Evolutionary conservation across 192 early-diverging fungal species (phyloP).

Genomic region (Coemansia sp.): DNA sequence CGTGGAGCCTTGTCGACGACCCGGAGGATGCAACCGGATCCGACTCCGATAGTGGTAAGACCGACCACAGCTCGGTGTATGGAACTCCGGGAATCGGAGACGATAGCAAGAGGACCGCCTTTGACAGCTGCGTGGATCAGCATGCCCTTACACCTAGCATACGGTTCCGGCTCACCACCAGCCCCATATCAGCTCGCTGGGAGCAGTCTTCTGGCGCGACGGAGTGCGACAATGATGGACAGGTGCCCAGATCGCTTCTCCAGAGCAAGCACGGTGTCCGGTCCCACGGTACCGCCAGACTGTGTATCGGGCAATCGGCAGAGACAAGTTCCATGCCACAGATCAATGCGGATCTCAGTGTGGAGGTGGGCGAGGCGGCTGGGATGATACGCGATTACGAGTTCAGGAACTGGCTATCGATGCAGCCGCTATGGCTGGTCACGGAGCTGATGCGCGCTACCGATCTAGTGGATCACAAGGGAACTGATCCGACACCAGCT

Average conservation of each 20-base stretch:
- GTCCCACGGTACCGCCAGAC: constrained; percentile 16
- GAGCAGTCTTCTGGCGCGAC: constrained; percentile 1
- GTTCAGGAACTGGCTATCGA: constrained; percentile 47
- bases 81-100: not conserved
- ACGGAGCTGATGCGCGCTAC: constrained; percentile 16
- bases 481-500: not conserved
- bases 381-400: constrained; percentile 46
- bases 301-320: constrained; percentile 14
- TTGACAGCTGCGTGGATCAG: not conserved
- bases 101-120: not conserved
- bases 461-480: constrained; percentile 12
- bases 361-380: constrained; percentile 27
- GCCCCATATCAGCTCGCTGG: constrained; percentile 38
- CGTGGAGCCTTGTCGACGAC: constrained; percentile 24
- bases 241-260: constrained; percentile 14
- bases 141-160: constrained; percentile 17
- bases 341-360: constrained; percentile 23
- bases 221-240: not conserved
- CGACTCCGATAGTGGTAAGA: not conserved
- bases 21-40: not conserved
- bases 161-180: constrained; percentile 35
- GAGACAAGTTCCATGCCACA: constrained; percentile 5
- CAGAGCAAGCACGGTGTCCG: constrained; percentile 30
- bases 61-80: constrained; percentile 13
- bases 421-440: constrained; percentile 53